phyloP scores from a whole-genome alignment of 2,329 filamentous ascomycete species.

The Cadophora sp. region DNA sequence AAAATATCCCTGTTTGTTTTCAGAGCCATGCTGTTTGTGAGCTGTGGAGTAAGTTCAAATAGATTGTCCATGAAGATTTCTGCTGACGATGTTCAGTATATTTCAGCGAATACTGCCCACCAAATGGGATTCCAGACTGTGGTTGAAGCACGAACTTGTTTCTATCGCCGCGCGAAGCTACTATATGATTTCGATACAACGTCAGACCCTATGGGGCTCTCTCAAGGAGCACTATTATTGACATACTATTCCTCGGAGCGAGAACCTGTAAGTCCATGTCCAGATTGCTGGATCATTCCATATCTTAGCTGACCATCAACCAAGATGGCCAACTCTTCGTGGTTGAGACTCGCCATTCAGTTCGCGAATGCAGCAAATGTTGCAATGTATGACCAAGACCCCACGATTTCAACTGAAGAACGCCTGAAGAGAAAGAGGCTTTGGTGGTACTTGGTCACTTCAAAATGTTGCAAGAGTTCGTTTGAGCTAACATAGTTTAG shows the following conservation, averaged over 20 bases:
- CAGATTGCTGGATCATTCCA: too few relatives aligned
- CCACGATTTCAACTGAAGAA: conserved; percentile 47
- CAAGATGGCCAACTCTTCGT: conserved; percentile 51
- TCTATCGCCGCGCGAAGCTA: conserved; percentile 54
- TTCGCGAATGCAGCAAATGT: conserved; percentile 55
- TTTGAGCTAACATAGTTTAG: not conserved
- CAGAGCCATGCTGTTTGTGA: conserved; percentile 54
- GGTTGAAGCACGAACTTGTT: conserved; percentile 51
- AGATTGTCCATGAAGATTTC: not conserved
- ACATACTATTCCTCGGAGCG: conserved; percentile 23
- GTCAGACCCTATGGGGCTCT: conserved; percentile 37
- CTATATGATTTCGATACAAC: conserved; percentile 45
- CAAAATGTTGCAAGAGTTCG: not conserved
- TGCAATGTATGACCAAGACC: conserved; percentile 48
- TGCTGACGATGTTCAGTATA: conserved; percentile 15
- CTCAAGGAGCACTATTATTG: conserved; percentile 42
- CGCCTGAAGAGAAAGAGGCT: conserved; percentile 55
- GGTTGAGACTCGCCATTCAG: conserved; percentile 58
- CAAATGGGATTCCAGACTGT: conserved; percentile 51
- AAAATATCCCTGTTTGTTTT: conserved; percentile 53
- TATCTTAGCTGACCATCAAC: not conserved
- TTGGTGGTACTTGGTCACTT: conserved; percentile 55
- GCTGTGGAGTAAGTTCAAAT: conserved; percentile 44
- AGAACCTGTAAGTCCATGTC: conserved; percentile 9
- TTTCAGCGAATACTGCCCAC: conserved; percentile 20